Conservation (phyloP, 140 eudicot species). For the Senecio squalidus region DNA sequence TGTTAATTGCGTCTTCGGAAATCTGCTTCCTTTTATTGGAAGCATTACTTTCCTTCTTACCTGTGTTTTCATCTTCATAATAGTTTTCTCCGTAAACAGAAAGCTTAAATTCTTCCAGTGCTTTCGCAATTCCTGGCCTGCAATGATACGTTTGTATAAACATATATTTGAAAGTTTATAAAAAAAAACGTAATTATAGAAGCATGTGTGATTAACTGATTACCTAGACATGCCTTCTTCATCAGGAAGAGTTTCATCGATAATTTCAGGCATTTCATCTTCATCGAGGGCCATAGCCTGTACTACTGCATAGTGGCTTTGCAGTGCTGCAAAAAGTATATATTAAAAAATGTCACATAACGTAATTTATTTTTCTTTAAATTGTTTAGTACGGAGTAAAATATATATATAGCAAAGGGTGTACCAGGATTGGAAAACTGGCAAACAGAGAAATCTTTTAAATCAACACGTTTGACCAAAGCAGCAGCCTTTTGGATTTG, state of each 20-base stretch:
- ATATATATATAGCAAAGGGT: background rate
- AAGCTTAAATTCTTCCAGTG: conserved; percentile 86
- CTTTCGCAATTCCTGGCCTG: conserved; percentile 85
- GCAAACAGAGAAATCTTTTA: conserved; percentile 89
- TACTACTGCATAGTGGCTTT: conserved; percentile 86
- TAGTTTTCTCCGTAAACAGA: conserved; percentile 73
- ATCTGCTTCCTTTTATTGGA: conserved; percentile 62
- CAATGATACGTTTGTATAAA: background rate
- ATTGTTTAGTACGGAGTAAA: background rate
- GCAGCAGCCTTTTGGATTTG: conserved; percentile 70
- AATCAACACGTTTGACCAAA: conserved; percentile 67
- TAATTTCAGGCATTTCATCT: conserved; percentile 86
- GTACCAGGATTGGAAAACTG: conserved; percentile 98
- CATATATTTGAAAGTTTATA: background rate
- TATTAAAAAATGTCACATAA: background rate
- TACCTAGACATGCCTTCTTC: conserved; percentile 96
- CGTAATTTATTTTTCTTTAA: background rate
- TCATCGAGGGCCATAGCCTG: conserved; percentile 96
- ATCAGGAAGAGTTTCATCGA: conserved; percentile 94
- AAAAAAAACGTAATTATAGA: background rate
- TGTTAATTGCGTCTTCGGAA: conserved; percentile 55
- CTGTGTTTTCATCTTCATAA: conserved; percentile 48
- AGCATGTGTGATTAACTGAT: too few relatives aligned
- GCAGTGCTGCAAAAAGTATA: conserved; percentile 57
- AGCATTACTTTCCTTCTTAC: conserved; percentile 39